A percentile compares a stretch with the other conserved stretches of the same genome.
phyloP scores from a whole-genome alignment of 83 land plant species.

The Isoetes engelmannii region DNA sequence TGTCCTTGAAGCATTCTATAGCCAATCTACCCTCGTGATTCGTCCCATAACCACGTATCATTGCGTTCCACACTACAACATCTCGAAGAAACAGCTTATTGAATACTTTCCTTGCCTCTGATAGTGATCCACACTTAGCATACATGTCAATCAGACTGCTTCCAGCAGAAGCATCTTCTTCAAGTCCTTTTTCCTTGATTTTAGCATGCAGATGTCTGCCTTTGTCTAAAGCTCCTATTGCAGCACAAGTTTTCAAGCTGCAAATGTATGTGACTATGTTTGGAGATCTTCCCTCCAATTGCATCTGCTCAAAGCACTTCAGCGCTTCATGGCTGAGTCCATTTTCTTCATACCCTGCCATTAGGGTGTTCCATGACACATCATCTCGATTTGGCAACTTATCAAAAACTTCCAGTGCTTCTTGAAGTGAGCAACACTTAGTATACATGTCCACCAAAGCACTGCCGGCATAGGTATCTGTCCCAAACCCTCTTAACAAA shows the following conservation, averaged over 20 bases:
- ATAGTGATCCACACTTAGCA: constrained; percentile 1
- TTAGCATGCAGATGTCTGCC: neutral
- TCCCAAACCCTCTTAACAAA: neutral
- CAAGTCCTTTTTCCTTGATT: neutral
- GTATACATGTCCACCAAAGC: constrained; percentile 11
- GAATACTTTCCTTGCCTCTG: neutral
- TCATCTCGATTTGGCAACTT: neutral
- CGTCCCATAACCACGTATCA: constrained; percentile 2
- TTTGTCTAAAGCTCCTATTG: constrained; percentile 1
- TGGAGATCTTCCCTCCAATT: neutral
- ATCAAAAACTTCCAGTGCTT: neutral
- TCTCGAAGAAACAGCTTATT: neutral
- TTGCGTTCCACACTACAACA: constrained; percentile 4
- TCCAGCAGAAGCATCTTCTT: neutral
- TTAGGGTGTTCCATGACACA: neutral
- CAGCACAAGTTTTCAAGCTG: neutral
- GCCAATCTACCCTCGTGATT: neutral
- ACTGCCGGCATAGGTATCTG: neutral
- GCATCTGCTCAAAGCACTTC: neutral
- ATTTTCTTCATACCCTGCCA: constrained; percentile 1
- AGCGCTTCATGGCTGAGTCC: neutral
- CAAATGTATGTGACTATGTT: neutral
- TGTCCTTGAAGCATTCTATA: neutral
- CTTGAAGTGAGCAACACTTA: neutral
- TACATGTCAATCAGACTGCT: constrained; percentile 4